Evolutionary conservation across 768 basidiomycete genomes (phyloP).

Genomic region (Dendrothele bispora): DNA sequence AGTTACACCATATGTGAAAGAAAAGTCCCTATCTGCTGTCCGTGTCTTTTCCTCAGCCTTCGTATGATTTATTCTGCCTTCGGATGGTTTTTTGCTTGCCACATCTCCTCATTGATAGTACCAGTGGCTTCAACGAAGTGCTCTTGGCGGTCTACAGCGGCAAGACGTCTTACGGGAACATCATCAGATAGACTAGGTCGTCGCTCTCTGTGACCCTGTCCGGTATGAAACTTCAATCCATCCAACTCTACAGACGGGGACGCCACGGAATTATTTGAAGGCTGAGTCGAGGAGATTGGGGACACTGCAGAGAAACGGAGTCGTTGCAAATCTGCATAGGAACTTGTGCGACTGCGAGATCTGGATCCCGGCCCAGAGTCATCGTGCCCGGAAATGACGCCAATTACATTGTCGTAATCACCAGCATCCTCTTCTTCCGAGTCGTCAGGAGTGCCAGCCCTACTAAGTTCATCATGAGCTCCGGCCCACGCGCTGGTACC

Average conservation of each 20-base stretch:
- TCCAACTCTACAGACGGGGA: slow-evolving; percentile 33
- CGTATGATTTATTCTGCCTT: slow-evolving; percentile 17
- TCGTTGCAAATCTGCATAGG: slow-evolving; percentile 81
- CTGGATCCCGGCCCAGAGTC: slow-evolving; percentile 38
- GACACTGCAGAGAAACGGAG: slow-evolving; percentile 42
- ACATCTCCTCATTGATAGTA: slow-evolving; percentile 65
- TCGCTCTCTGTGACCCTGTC: slow-evolving; percentile 46
- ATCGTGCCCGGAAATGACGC: slow-evolving; percentile 55
- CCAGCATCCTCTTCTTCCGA: slow-evolving; percentile 88
- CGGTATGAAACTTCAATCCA: slow-evolving; percentile 39
- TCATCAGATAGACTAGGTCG: slow-evolving; percentile 65
- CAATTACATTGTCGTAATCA: slow-evolving; percentile 89
- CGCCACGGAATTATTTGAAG: slow-evolving; percentile 2
- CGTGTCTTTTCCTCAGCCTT: slow-evolving; percentile 22
- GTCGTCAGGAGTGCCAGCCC: slow-evolving; percentile 68
- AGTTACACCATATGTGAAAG: too few species aligned
- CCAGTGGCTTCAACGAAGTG: slow-evolving; percentile 64
- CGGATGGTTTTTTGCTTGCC: slow-evolving; percentile 28
- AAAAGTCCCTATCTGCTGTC: too few species aligned
- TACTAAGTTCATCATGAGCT: slow-evolving; percentile 55
- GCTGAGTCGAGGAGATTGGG: neutral
- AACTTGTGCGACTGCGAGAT: slow-evolving; percentile 62
- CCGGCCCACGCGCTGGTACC: slow-evolving; percentile 92
- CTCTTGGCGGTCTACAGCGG: slow-evolving; percentile 54
- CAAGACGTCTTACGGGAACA: slow-evolving; percentile 64